Conservation (phyloP, 2,329 filamentous ascomycete species). For the Niveomyces coronatus region DNA sequence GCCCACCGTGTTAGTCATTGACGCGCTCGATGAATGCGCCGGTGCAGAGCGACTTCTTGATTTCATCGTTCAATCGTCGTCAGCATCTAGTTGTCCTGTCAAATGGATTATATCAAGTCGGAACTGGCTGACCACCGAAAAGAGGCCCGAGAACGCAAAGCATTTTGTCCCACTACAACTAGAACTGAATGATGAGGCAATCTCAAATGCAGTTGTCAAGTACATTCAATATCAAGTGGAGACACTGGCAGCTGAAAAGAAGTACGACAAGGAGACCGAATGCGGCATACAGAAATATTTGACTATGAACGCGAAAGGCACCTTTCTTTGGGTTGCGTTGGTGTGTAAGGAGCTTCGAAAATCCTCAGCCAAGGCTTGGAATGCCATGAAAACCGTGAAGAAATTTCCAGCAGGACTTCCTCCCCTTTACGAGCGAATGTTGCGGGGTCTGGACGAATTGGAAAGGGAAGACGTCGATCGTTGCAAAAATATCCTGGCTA, state of each 20-base stretch:
- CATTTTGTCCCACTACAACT: conserved; percentile 21
- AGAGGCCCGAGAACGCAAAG: conserved; percentile 12
- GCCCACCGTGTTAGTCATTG: conserved; percentile 27
- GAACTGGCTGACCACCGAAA: conserved; percentile 23
- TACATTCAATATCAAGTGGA: conserved; percentile 28
- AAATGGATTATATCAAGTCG: conserved; percentile 36
- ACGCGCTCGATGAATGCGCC: conserved; percentile 38
- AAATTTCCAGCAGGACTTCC: not conserved
- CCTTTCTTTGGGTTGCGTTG: conserved; percentile 29
- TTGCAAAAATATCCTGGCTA: not conserved
- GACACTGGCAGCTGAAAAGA: conserved; percentile 15
- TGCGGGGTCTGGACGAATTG: too few species aligned
- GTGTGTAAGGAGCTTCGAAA: conserved; percentile 6
- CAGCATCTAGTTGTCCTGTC: conserved; percentile 14
- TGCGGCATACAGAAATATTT: conserved; percentile 13
- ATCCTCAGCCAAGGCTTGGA: not conserved
- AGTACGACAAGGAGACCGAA: conserved; percentile 8
- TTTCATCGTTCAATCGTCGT: conserved; percentile 23
- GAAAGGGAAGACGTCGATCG: not conserved
- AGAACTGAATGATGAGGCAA: conserved; percentile 25
- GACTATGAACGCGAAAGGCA: conserved; percentile 23
- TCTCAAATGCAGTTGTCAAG: conserved; percentile 24
- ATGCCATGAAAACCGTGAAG: not conserved
- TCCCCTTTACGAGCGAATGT: not conserved
- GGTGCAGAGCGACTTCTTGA: conserved; percentile 23